phyloP scores from a whole-genome alignment of 2,329 filamentous ascomycete genomes.

The Microascus cirrosus region DNA sequence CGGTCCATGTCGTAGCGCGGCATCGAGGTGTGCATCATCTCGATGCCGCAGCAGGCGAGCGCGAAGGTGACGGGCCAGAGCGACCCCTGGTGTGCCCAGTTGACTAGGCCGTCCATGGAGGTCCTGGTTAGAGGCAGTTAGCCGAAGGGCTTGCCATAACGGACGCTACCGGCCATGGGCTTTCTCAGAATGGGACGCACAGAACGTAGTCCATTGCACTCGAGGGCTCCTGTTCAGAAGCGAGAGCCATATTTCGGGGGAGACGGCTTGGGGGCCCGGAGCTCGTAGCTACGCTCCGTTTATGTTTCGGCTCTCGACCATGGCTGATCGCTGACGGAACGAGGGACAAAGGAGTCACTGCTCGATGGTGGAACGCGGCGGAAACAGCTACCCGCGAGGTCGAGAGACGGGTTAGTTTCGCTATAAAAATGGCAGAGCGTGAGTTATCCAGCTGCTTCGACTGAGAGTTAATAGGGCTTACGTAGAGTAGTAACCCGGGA shows the following conservation, averaged over 20 bases:
- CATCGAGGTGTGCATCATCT: slow-evolving; percentile 88
- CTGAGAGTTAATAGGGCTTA: too few species aligned
- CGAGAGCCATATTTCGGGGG: slow-evolving; percentile 40
- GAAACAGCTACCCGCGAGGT: neutral
- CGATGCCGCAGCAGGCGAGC: slow-evolving; percentile 78
- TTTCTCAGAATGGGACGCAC: slow-evolving; percentile 40
- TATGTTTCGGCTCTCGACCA: neutral
- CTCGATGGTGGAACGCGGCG: neutral
- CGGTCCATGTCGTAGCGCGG: slow-evolving; percentile 85
- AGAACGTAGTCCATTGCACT: slow-evolving; percentile 74
- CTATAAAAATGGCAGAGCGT: too few species aligned
- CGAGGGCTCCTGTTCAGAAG: slow-evolving; percentile 71
- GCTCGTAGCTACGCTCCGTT: neutral
- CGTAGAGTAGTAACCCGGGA: too few species aligned
- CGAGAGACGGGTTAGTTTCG: too few species aligned
- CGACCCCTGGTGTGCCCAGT: slow-evolving; percentile 77
- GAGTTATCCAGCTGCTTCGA: too few species aligned
- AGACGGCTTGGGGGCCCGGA: neutral
- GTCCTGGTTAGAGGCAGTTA: slow-evolving; percentile 36
- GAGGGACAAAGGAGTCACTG: neutral
- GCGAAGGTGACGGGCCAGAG: slow-evolving; percentile 86
- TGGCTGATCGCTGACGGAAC: neutral
- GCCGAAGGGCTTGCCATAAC: neutral
- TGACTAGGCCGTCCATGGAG: slow-evolving; percentile 66
- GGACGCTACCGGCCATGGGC: neutral